Base-by-base conservation (phyloP, 2,329 filamentous ascomycete genomes). In the Hypocrella siamensis region DNA sequence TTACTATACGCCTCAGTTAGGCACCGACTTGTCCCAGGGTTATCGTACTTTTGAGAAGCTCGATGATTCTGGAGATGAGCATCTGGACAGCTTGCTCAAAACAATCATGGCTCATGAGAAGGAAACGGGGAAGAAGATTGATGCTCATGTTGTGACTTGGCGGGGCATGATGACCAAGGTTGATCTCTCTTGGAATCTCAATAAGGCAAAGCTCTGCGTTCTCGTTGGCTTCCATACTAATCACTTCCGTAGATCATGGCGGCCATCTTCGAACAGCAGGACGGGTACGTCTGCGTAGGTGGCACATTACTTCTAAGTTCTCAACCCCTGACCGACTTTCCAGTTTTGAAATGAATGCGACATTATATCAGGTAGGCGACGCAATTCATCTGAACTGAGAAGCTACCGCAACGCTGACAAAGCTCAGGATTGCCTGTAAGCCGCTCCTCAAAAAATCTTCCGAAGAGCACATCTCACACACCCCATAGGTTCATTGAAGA, bases 111-210 rank as follows among this genome's bases (percentile, higher is more conserved):
- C 69, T 17, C 65, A 82, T 41, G 90, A 96, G 55, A 64, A 75
- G 50, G 63, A 74, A 41, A 71, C 67, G 1, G 68, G 70, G 3
- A 65, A 70, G 45, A 76, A 68, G 47, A 75, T 78, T 19, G 75
- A 85, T 38, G 78, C 79, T 3, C 75, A 93, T 44, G 52, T 96
- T 28, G 67, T 96, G 31, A 96, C 88, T 2, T 98, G 88, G 88
- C 67, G 90, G 46, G 90, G 90, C 24, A 94, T 96, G 84, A 86
- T 98, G 78, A 96, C 90, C 39, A 98, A 94, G 67, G 84, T 86
- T 49, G 32, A 54, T 32, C 16, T 24, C n/a, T n/a, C n/a, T n/a
- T n/a, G n/a, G n/a, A n/a, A n/a, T n/a, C n/a, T n/a, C n/a, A n/a
- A n/a, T n/a, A n/a, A n/a, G n/a, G n/a, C n/a, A n/a, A n/a, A n/a